phyloP scores from a whole-genome alignment of 768 basidiomycete genomes.

The Cystofilobasidium ferigula region DNA sequence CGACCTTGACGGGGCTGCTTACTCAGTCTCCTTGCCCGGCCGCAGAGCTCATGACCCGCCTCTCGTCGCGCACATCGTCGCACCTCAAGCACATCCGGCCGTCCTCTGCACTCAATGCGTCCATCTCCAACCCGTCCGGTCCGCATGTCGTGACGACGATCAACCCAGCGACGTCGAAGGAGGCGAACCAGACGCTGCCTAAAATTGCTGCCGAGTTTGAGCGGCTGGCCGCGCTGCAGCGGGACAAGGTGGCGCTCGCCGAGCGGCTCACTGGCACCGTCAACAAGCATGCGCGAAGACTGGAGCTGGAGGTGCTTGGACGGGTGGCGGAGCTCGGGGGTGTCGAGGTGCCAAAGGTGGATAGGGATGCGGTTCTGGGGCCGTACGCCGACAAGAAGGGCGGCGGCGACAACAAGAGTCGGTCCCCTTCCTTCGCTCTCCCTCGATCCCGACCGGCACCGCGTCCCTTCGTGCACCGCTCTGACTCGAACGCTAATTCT shows the following conservation, averaged over 20 bases:
- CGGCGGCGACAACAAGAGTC: slow-evolving; percentile 14
- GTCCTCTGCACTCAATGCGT: slow-evolving; percentile 11
- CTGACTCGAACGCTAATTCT: not conserved
- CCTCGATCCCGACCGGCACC: not conserved
- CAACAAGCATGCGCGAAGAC: slow-evolving; percentile 10
- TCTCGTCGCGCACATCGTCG: slow-evolving; percentile 18
- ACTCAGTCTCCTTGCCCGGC: not conserved
- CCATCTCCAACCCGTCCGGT: slow-evolving; percentile 15
- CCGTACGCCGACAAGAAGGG: not conserved
- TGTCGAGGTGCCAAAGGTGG: slow-evolving; percentile 8
- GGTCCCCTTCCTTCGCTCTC: not conserved
- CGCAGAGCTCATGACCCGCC: slow-evolving; percentile 17
- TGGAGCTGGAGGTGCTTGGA: slow-evolving; percentile 20
- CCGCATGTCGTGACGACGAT: slow-evolving; percentile 1
- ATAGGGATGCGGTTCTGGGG: not conserved
- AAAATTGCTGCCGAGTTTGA: slow-evolving; percentile 24
- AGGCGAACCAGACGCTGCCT: slow-evolving; percentile 8
- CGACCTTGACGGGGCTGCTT: no score
- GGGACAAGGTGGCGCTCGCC: slow-evolving; percentile 12
- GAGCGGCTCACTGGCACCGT: slow-evolving; percentile 12
- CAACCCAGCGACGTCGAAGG: slow-evolving; percentile 5
- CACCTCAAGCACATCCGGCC: slow-evolving; percentile 24
- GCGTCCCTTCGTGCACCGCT: not conserved
- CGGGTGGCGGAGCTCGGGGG: slow-evolving; percentile 25
- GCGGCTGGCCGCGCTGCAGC: slow-evolving; percentile 7